Conservation (phyloP, 768 basidiomycete species). For the Bullera alba region DNA sequence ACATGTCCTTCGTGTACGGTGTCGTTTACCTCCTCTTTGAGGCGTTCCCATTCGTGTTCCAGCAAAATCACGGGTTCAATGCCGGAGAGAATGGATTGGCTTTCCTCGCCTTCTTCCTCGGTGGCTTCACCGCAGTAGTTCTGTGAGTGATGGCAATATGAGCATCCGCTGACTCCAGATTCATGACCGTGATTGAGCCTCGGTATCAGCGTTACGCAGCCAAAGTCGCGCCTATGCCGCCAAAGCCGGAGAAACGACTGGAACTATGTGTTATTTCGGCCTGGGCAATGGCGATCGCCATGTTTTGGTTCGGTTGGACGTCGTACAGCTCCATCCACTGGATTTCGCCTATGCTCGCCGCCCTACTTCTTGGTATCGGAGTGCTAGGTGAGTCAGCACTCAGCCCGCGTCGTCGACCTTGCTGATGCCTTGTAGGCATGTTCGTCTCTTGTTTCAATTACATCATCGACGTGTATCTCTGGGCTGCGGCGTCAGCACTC, state of each 20-base stretch:
- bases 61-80: slow-evolving; percentile 42
- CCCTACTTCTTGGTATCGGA: slow-evolving; percentile 35
- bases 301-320: slow-evolving; percentile 50
- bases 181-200: slow-evolving; percentile 45
- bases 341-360: slow-evolving; percentile 41
- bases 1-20: slow-evolving; percentile 46
- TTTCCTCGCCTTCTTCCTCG: slow-evolving; percentile 45
- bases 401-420: slow-evolving; percentile 18
- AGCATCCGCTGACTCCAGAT: slow-evolving; percentile 18
- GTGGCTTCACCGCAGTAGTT: slow-evolving; percentile 34
- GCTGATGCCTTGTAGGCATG: background rate
- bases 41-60: slow-evolving; percentile 41
- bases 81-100: slow-evolving; percentile 43
- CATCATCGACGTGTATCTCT: slow-evolving; percentile 48
- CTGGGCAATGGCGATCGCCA: slow-evolving; percentile 43
- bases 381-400: slow-evolving; percentile 38
- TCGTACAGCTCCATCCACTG: slow-evolving; percentile 45
- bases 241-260: slow-evolving; percentile 44
- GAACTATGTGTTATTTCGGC: slow-evolving; percentile 43
- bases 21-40: slow-evolving; percentile 46
- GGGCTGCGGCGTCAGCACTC: slow-evolving; percentile 48
- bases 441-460: slow-evolving; percentile 34
- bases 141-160: slow-evolving; percentile 14
- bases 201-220: slow-evolving; percentile 37
- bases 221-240: slow-evolving; percentile 31